Evolutionary conservation across 805 yeast genomes (phyloP), one percentile per base, ranked within the genome.

Genomic region (Monosporozyma solicola): DNA sequence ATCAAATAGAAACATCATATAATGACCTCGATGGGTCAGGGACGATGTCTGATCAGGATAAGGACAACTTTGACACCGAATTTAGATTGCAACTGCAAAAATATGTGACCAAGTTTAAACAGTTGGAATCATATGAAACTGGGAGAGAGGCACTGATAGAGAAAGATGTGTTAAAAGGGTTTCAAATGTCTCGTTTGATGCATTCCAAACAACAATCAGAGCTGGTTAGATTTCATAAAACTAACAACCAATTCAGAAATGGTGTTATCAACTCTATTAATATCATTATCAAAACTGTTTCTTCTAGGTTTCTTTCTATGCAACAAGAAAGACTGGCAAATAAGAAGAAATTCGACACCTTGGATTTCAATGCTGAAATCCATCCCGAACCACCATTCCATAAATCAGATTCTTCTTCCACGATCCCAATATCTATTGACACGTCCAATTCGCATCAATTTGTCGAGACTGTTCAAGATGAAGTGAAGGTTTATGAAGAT

Each of bases 21-120:
- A 24, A 15, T 35, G 49, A 33, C 7, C 7, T 45, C 7, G 35
- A 15, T 29, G 47, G 35, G 3, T 15, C 35, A 7, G 33, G 47
- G 10, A 50, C 49, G 51, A 70, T 79, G 63, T 59, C 75, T 27
- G 72, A 74, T 32, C 72, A 67, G 9, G 83, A 80, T 41, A 78
- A 80, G 59, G 80, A 80, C 55, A 72, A 74, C 39, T 73, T 82
- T 24, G 86, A 82, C 57, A 76, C 79, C 48, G 81, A 80, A 54
- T 72, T 80, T 45, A 74, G 80, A 53, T 59, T 75, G 25, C 78
- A 79, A 60, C 59, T 82, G 47, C 83, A 79, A 57, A 74, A 74
- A 53, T 70, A 79, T 57, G 74, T 74, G 55, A 79, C 77, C 53
- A 76, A 80, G 60, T 71, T 80, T 48, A 77, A 76, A 54, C 62